phyloP scores from a whole-genome alignment of 257 asterid genomes.

The Asclepias syriaca region DNA sequence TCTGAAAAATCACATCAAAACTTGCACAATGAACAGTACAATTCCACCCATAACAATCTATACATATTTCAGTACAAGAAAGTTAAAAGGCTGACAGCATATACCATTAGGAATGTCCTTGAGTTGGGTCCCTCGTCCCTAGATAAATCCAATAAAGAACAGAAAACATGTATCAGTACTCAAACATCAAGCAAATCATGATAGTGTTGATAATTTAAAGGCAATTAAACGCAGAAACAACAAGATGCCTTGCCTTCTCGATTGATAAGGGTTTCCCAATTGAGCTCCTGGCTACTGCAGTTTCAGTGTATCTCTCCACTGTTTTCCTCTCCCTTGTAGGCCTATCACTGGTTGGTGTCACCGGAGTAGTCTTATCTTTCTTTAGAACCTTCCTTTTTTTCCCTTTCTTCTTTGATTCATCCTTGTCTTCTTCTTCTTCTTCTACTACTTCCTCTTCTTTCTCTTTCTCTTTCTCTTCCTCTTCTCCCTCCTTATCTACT shows the following conservation, averaged over 20 bases:
- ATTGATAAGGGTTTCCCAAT: conserved; percentile 52
- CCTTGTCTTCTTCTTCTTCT: neutral
- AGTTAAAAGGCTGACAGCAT: conserved; percentile 23
- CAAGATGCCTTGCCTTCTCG: conserved; percentile 47
- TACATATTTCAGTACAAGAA: neutral
- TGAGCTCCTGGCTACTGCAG: conserved; percentile 30
- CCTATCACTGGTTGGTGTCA: conserved; percentile 36
- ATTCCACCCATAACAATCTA: neutral
- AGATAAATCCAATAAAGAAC: conserved; percentile 8
- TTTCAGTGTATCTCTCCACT: conserved; percentile 64
- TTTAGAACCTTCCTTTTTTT: conserved; percentile 4
- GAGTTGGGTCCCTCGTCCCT: conserved; percentile 82
- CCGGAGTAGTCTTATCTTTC: conserved; percentile 29
- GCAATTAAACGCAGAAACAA: neutral
- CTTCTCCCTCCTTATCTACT: conserved; percentile 4
- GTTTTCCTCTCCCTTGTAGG: conserved; percentile 87
- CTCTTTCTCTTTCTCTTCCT: conserved; percentile 5
- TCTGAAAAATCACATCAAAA: neutral
- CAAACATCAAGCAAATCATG: neutral
- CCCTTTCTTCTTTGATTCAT: conserved; percentile 6
- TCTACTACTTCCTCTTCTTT: conserved; percentile 5
- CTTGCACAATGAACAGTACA: neutral
- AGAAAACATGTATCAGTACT: neutral
- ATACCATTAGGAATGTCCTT: conserved; percentile 87
- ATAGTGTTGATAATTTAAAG: neutral